phyloP scores from a whole-genome alignment of 1,284 basidiomycete species.

The Sporisorium exsertum region DNA sequence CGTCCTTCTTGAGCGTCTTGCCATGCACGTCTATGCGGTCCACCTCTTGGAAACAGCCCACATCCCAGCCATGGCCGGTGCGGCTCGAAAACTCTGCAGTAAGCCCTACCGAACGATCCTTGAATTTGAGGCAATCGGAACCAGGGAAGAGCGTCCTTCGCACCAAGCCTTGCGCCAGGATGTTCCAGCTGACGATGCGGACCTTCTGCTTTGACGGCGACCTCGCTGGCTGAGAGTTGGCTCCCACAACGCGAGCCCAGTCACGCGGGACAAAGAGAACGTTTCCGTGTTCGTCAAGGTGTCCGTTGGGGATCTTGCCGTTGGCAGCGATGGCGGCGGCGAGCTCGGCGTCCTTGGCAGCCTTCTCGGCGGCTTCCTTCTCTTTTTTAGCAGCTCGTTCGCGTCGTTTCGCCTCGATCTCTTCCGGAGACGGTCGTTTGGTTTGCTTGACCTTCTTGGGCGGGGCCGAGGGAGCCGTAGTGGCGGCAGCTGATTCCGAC shows the following conservation, averaged over 20 bases:
- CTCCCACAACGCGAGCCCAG: constrained; percentile 28
- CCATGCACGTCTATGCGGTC: constrained; percentile 68
- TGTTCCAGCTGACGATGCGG: constrained; percentile 63
- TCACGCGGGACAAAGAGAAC: constrained; percentile 45
- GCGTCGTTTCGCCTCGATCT: constrained; percentile 48
- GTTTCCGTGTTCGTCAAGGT: constrained; percentile 42
- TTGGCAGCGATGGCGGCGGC: constrained; percentile 42
- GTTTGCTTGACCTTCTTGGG: constrained; percentile 33
- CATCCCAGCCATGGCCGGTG: constrained; percentile 67
- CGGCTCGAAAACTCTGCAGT: constrained; percentile 45
- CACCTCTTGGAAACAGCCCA: constrained; percentile 71
- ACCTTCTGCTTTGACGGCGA: constrained; percentile 15
- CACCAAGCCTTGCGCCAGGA: constrained; percentile 70
- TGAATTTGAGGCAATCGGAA: constrained; percentile 70
- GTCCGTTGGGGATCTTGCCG: constrained; percentile 45
- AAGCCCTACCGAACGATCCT: constrained; percentile 61
- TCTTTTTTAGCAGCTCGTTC: constrained; percentile 52
- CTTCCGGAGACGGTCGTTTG: constrained; percentile 42
- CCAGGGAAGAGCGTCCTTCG: constrained; percentile 70
- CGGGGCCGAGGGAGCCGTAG: neutral
- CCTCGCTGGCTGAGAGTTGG: neutral
- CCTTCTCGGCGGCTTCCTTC: constrained; percentile 50
- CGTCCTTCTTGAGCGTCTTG: constrained; percentile 45
- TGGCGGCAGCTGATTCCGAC: constrained; percentile 16
- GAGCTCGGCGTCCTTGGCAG: constrained; percentile 44